A percentile compares a stretch with the other conserved stretches of the same genome.
Conservation (phyloP, 345 rosid genomes). For the Citrus sp. region DNA sequence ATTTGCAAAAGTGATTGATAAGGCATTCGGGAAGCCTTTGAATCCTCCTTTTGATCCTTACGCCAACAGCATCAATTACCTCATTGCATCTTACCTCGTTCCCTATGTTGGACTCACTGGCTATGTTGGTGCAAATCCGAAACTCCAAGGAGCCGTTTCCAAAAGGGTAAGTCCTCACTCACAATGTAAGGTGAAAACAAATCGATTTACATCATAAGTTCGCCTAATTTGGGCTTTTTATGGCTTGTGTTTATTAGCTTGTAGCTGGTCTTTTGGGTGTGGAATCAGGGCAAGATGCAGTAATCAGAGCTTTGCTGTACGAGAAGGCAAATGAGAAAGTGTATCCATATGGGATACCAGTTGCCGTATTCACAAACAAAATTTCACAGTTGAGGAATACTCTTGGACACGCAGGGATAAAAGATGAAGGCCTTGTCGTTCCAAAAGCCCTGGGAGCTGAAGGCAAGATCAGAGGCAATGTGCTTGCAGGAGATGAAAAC, state of each 20-base stretch:
- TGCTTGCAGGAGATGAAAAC: conserved; percentile 33
- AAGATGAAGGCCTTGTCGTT: conserved; percentile 46
- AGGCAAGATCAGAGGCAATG: conserved; percentile 31
- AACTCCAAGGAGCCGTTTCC: conserved; percentile 39
- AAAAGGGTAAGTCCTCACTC: conserved; percentile 38
- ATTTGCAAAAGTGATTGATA: conserved; percentile 51
- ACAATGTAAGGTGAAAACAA: neutral
- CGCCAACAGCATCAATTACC: conserved; percentile 47
- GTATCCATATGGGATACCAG: conserved; percentile 33
- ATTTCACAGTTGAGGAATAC: conserved; percentile 31
- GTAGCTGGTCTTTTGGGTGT: conserved; percentile 81
- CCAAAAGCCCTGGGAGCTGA: conserved; percentile 22
- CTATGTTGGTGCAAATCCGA: conserved; percentile 73
- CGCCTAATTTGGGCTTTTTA: neutral
- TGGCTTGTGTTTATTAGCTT: conserved; percentile 30
- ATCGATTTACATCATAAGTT: neutral
- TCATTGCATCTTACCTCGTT: conserved; percentile 67
- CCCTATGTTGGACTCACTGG: conserved; percentile 88
- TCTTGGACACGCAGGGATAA: conserved; percentile 25
- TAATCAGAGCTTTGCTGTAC: conserved; percentile 57
- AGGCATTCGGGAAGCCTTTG: conserved; percentile 47
- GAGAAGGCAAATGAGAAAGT: conserved; percentile 30
- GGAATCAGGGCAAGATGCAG: conserved; percentile 82
- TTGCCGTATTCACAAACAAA: conserved; percentile 40
- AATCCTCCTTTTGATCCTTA: conserved; percentile 78